phyloP scores from a whole-genome alignment of 495 filamentous ascomycete species.

The Monascus purpureus region DNA sequence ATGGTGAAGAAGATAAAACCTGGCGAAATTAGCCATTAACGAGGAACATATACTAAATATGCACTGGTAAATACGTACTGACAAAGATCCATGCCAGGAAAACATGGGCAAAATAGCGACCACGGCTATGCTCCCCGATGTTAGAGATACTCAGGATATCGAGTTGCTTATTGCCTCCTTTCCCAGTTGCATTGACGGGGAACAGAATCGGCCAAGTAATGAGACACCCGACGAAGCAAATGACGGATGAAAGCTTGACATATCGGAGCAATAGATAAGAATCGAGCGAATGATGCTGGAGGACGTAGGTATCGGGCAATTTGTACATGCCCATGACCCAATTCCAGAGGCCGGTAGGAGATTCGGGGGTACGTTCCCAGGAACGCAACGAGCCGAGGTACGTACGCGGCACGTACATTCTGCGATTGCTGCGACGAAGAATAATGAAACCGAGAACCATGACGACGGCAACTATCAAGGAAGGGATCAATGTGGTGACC shows the following conservation, averaged over 20 bases:
- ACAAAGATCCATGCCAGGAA: conserved; percentile 66
- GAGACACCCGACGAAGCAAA: conserved; percentile 66
- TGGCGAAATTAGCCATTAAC: conserved; percentile 8
- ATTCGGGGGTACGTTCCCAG: conserved; percentile 52
- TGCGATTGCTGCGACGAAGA: conserved; percentile 53
- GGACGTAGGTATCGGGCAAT: conserved; percentile 68
- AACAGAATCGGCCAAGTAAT: conserved; percentile 80
- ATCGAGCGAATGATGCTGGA: conserved; percentile 83
- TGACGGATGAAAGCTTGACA: conserved; percentile 53
- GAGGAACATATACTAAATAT: too few species aligned
- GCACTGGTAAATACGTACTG: too few species aligned
- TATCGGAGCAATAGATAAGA: conserved; percentile 80
- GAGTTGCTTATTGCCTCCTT: conserved; percentile 45
- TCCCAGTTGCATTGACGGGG: conserved; percentile 70
- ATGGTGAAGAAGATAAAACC: conserved; percentile 80
- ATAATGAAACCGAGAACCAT: conserved; percentile 64
- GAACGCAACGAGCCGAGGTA: conserved; percentile 60
- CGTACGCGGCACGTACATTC: conserved; percentile 79
- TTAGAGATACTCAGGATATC: conserved; percentile 71
- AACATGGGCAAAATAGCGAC: conserved; percentile 65
- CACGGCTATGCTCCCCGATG: conserved; percentile 36
- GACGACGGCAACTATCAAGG: conserved; percentile 44
- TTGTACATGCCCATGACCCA: conserved; percentile 68
- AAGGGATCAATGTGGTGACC: conserved; percentile 58
- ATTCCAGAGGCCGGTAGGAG: conserved; percentile 56